Conservation (phyloP, 345 rosid species). For the Cochlearia excelsa region DNA sequence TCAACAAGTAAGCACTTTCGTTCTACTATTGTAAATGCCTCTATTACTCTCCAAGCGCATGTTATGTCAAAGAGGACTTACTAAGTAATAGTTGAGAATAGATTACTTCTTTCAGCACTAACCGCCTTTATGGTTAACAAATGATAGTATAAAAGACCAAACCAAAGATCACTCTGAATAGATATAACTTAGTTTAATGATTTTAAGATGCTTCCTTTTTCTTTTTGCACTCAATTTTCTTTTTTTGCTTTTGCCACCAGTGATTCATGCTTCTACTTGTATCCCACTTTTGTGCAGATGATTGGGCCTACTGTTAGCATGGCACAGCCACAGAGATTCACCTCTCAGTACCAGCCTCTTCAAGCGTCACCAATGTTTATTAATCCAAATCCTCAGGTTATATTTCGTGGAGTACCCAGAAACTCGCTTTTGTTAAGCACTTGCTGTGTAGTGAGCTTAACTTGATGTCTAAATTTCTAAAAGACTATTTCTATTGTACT, state of each 20-base stretch:
- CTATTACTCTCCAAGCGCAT: neutral
- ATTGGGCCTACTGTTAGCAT: constrained; percentile 60
- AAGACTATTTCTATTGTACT: constrained; percentile 19
- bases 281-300: constrained; percentile 38
- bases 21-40: constrained; percentile 2
- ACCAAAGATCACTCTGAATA: neutral
- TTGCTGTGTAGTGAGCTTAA: constrained; percentile 9
- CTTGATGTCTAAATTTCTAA: constrained; percentile 11
- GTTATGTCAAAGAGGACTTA: constrained; percentile 1
- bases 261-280: constrained; percentile 13
- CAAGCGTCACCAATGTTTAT: constrained; percentile 52
- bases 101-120: constrained; percentile 11
- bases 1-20: constrained; percentile 56
- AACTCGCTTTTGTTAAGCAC: neutral
- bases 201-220: neutral
- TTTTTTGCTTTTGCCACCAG: neutral
- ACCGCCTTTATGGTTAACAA: neutral
- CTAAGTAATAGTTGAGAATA: constrained; percentile 4
- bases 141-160: neutral
- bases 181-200: constrained; percentile 3
- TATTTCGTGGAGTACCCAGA: constrained; percentile 32
- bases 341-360: constrained; percentile 60
- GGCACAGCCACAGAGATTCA: constrained; percentile 56
- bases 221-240: neutral
- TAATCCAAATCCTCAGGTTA: constrained; percentile 60